A percentile compares a stretch with the other conserved stretches of the same genome.
Conservation (phyloP, 192 early-diverging fungal species). For the Dissophora globulifera region DNA sequence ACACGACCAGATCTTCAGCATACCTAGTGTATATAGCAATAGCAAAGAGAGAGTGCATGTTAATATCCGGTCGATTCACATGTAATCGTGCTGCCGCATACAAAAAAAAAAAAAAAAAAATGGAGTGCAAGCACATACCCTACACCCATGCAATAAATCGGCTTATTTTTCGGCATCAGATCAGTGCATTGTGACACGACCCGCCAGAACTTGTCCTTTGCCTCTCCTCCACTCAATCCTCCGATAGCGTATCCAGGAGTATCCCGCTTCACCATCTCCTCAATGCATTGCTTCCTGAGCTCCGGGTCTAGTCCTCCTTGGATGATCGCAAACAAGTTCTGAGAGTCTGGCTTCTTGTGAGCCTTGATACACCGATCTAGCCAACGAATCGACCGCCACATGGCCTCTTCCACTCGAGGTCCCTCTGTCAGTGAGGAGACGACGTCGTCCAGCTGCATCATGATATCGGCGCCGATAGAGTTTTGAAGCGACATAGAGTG, state of each 20-base stretch:
- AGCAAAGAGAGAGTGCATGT: no score
- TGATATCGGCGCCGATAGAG: slow-evolving; percentile 87
- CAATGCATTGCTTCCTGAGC: slow-evolving; percentile 76
- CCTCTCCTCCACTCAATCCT: slow-evolving; percentile 88
- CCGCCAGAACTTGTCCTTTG: slow-evolving; percentile 87
- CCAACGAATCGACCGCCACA: slow-evolving; percentile 89
- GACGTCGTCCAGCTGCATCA: slow-evolving; percentile 94
- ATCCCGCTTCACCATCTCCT: slow-evolving; percentile 84
- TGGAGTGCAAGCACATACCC: slow-evolving; percentile 56
- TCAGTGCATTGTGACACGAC: slow-evolving; percentile 84
- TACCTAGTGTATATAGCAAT: no score
- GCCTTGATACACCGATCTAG: slow-evolving; percentile 85
- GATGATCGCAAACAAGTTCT: slow-evolving; percentile 91
- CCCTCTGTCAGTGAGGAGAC: slow-evolving; percentile 85
- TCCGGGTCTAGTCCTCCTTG: slow-evolving; percentile 83
- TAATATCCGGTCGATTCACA: background rate
- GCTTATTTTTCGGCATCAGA: slow-evolving; percentile 81
- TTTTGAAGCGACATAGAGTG: slow-evolving; percentile 90
- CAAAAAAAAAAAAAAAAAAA: no score
- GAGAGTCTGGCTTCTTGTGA: slow-evolving; percentile 72
- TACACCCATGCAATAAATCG: slow-evolving; percentile 93
- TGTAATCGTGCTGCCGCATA: no score
- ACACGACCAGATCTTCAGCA: slow-evolving; percentile 86
- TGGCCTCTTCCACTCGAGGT: slow-evolving; percentile 87
- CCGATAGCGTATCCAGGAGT: slow-evolving; percentile 89